Conservation (phyloP, 2,329 filamentous ascomycete species). For the Pestalotiopsis sp. region DNA sequence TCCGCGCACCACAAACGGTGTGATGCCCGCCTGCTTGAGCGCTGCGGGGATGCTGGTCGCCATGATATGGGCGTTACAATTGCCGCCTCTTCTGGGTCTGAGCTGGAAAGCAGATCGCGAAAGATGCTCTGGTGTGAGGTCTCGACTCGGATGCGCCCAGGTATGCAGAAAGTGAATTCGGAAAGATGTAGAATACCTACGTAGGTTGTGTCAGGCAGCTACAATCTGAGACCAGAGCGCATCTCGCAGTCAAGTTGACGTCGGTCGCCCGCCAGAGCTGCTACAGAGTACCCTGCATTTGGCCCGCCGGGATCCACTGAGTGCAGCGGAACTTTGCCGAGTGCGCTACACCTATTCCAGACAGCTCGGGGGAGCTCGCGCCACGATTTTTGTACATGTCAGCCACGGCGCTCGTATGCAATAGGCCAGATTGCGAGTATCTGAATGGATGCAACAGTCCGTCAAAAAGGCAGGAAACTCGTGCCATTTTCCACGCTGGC, state of each 20-base stretch:
- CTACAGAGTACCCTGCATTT: not conserved
- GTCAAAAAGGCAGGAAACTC: not conserved
- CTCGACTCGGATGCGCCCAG: not conserved
- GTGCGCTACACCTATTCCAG: not conserved
- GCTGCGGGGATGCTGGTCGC: slow-evolving; percentile 67
- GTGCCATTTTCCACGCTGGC: slow-evolving; percentile 42
- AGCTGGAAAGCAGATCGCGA: not conserved
- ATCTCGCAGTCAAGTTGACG: not conserved
- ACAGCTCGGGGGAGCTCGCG: slow-evolving; percentile 22
- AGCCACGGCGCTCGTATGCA: not conserved
- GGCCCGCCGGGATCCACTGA: not conserved
- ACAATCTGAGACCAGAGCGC: not conserved
- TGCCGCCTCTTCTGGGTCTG: not conserved
- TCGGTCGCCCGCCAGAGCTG: not conserved
- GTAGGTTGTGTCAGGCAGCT: not conserved
- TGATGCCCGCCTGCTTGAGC: slow-evolving; percentile 79
- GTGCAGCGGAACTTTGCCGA: not conserved
- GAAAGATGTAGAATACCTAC: not conserved
- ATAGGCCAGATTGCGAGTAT: slow-evolving; percentile 7
- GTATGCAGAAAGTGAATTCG: not conserved
- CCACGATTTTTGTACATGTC: slow-evolving; percentile 19
- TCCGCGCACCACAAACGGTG: slow-evolving; percentile 80
- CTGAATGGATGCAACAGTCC: not conserved
- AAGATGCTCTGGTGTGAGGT: not conserved
- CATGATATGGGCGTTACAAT: slow-evolving; percentile 51